These are phyloP conservation scores for Kodamaea laetipori DNA, from an alignment of 805 yeast species.

Conservation along the genomic window DNA sequence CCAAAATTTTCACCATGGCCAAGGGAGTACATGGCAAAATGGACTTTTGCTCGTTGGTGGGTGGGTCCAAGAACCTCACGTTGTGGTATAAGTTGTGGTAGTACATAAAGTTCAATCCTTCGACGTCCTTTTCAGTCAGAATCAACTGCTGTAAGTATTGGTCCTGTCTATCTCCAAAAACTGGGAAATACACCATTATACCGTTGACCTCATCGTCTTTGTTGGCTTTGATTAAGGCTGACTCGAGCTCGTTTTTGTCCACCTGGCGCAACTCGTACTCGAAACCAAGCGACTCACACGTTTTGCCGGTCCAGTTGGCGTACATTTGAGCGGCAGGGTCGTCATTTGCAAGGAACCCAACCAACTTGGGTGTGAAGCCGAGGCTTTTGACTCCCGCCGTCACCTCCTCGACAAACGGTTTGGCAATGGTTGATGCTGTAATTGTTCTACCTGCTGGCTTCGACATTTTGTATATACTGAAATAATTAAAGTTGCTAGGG, in stretches of 20 bases:
- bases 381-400: conserved; percentile 55
- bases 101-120: conserved; percentile 88
- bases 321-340: conserved; percentile 97
- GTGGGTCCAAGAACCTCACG: conserved; percentile 76
- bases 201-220: conserved; percentile 77
- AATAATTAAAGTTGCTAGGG: conserved; percentile 6
- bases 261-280: conserved; percentile 74
- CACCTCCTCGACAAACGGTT: conserved; percentile 75
- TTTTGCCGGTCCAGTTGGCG: conserved; percentile 94
- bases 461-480: conserved; percentile 13
- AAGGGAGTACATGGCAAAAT: conserved; percentile 96
- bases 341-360: conserved; percentile 86
- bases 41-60: conserved; percentile 67
- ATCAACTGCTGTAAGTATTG: conserved; percentile 94
- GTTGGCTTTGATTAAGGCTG: conserved; percentile 79
- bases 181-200: conserved; percentile 97
- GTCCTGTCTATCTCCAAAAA: conserved; percentile 92
- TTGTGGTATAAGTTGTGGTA: conserved; percentile 95
- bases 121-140: conserved; percentile 90
- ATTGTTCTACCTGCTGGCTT: conserved; percentile 74
- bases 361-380: conserved; percentile 67
- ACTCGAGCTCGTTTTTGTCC: conserved; percentile 82
- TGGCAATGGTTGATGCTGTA: conserved; percentile 85
- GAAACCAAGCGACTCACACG: conserved; percentile 85
- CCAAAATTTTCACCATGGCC: conserved; percentile 91